Base-by-base conservation (phyloP, 306 rosid genomes). In the Castanea mollissima region DNA sequence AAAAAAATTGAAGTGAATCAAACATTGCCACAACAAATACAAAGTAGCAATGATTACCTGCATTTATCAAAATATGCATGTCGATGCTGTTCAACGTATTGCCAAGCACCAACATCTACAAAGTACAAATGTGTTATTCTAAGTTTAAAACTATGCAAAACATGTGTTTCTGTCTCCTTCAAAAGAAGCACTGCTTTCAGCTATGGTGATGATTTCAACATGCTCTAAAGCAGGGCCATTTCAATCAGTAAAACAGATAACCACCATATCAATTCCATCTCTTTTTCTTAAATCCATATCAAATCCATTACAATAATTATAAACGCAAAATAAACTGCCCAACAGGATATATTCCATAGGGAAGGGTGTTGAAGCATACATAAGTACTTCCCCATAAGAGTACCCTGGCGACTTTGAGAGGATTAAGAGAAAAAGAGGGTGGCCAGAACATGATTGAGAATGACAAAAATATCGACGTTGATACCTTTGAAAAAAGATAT, bases 41-140 rank as follows among this genome's bases (percentile, higher is more conserved):
- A 80, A 52, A 79, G 15, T 34, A 8, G 25, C 6, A 52, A 71
- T 44, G 29, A 55, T 56, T 83, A 91, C 99, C 99, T 95, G 98
- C 98, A 95, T 95, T 84, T 88, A 76, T 91, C 88, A 87, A 95
- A 95, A 87, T 91, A 92, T 77, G 97, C 94, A 88, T 91, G 98
- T 18, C 97, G 86, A 41, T 86, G 76, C 52, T 89, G 90, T 79
- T 95, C 96, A 69, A 95, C 89, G 79, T 91, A 95, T 86, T 87
- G 85, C 99, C 98, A 92, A 60, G 96, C 98, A 55, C 92, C 99
- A 79, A 88, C 82, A 85, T 90, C 99, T 95, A 91, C 62, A 79
- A 80, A 84, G 79, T 8, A 83, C 73, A 77, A 64, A 52, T 57
- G 41, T 23, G 78, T 88, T 74, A 82, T 70, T 83, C 60, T 34